Evolutionary conservation across 2,329 filamentous ascomycete species (phyloP).

Genomic region (Pseudomassariella vexata): DNA sequence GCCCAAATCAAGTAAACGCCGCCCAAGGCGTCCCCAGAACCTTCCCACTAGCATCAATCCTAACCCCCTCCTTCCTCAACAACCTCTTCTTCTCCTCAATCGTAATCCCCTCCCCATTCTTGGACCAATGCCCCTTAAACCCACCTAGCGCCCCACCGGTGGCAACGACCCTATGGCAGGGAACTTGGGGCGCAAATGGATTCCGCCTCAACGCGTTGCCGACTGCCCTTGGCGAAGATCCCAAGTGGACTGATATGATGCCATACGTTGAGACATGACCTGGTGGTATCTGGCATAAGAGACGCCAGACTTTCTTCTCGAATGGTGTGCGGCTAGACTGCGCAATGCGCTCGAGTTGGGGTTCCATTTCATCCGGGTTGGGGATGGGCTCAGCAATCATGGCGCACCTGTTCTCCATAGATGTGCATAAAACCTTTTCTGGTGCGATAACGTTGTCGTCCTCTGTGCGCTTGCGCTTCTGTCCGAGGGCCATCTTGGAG

Average conservation of each 20-base stretch:
- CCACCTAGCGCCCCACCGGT: constrained; percentile 66
- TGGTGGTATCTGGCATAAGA: constrained; percentile 70
- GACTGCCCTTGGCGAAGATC: constrained; percentile 31
- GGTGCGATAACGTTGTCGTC: not conserved
- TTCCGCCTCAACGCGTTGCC: constrained; percentile 58
- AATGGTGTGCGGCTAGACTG: constrained; percentile 42
- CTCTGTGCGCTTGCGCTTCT: constrained; percentile 20
- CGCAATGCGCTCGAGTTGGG: constrained; percentile 39
- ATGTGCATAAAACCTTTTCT: constrained; percentile 9
- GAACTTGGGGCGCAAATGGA: constrained; percentile 76
- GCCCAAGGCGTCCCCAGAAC: constrained; percentile 53
- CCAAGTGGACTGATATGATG: constrained; percentile 51
- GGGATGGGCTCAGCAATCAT: constrained; percentile 4
- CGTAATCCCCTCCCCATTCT: constrained; percentile 55
- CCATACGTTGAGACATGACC: constrained; percentile 76
- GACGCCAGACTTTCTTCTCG: constrained; percentile 61
- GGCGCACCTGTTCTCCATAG: constrained; percentile 3
- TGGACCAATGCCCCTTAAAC: constrained; percentile 63
- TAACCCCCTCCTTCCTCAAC: constrained; percentile 58
- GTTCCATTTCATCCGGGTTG: constrained; percentile 23
- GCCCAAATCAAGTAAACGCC: constrained; percentile 32
- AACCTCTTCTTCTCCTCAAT: constrained; percentile 59
- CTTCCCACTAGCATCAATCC: constrained; percentile 53
- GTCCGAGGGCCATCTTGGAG: constrained; percentile 14
- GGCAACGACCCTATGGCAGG: constrained; percentile 76